phyloP scores from a whole-genome alignment of 2,329 filamentous ascomycete genomes.

The Hypoxylon sp. region DNA sequence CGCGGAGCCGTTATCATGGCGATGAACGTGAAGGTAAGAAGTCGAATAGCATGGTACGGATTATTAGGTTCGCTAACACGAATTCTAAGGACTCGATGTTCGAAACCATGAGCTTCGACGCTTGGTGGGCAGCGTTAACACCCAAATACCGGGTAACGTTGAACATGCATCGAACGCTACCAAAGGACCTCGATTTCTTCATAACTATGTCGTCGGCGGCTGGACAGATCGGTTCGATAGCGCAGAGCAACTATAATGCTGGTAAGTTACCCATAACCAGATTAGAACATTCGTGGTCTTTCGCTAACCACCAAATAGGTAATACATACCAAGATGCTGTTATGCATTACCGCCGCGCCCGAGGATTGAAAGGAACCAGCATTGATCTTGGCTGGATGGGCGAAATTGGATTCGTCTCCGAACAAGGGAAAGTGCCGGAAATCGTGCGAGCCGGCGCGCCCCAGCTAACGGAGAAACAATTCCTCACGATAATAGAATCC shows the following conservation, averaged over 20 bases:
- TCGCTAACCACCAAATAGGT: conserved; percentile 27
- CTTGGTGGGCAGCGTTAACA: conserved; percentile 47
- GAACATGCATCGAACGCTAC: conserved; percentile 50
- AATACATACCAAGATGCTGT: conserved; percentile 53
- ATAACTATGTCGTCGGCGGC: conserved; percentile 50
- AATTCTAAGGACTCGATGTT: conserved; percentile 51
- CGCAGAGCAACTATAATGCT: conserved; percentile 53
- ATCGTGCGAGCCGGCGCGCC: conserved; percentile 51
- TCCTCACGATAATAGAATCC: conserved; percentile 49
- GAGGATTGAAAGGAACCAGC: conserved; percentile 49
- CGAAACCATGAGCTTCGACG: conserved; percentile 50
- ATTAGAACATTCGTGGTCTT: not conserved
- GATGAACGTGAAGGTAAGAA: conserved; percentile 51
- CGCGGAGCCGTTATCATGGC: conserved; percentile 49
- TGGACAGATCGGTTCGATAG: conserved; percentile 52
- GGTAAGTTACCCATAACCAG: conserved; percentile 26
- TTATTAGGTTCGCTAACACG: not conserved
- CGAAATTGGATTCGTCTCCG: conserved; percentile 51
- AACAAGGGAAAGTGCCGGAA: conserved; percentile 51
- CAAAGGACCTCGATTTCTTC: conserved; percentile 53
- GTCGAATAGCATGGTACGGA: not conserved
- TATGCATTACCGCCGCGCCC: conserved; percentile 48
- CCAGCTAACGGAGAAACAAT: conserved; percentile 47
- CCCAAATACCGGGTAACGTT: conserved; percentile 51
- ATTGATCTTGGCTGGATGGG: conserved; percentile 52